These are phyloP conservation scores for Saturnispora kantuleensis DNA, from an alignment of 805 yeast genomes.

Conservation along the genomic window DNA sequence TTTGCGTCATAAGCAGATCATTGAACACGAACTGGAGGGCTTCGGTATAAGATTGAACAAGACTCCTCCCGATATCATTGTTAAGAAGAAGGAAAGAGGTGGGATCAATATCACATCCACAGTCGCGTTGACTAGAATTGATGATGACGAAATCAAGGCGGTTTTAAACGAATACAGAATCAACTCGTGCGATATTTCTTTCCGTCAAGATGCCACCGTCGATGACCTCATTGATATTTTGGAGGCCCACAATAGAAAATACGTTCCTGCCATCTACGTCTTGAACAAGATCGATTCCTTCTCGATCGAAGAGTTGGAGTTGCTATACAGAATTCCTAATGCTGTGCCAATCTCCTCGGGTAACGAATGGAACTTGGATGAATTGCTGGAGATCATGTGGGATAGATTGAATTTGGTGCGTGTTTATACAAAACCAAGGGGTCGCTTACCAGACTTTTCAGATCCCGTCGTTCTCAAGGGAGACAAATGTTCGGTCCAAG, in stretches of 20 bases:
- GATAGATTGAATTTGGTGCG: constrained; percentile 80
- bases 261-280: constrained; percentile 92
- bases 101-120: constrained; percentile 92
- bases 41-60: constrained; percentile 93
- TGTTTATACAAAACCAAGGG: constrained; percentile 96
- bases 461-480: constrained; percentile 91
- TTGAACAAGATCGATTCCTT: constrained; percentile 93
- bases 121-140: constrained; percentile 84
- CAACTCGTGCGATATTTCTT: constrained; percentile 91
- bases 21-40: constrained; percentile 93
- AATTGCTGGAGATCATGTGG: constrained; percentile 93
- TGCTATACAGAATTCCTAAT: constrained; percentile 85
- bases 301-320: constrained; percentile 85
- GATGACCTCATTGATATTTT: constrained; percentile 93
- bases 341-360: constrained; percentile 97
- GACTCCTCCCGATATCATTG: constrained; percentile 83
- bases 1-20: constrained; percentile 83
- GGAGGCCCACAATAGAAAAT: constrained; percentile 83
- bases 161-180: constrained; percentile 94
- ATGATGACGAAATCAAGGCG: constrained; percentile 87
- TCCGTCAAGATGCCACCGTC: constrained; percentile 95
- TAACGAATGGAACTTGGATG: constrained; percentile 95
- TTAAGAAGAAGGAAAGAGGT: constrained; percentile 91
- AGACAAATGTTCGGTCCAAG: constrained; percentile 79
- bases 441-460: constrained; percentile 81